Base-by-base conservation (phyloP, 805 yeast species). In the Cyberlindnera subsufficiens region DNA sequence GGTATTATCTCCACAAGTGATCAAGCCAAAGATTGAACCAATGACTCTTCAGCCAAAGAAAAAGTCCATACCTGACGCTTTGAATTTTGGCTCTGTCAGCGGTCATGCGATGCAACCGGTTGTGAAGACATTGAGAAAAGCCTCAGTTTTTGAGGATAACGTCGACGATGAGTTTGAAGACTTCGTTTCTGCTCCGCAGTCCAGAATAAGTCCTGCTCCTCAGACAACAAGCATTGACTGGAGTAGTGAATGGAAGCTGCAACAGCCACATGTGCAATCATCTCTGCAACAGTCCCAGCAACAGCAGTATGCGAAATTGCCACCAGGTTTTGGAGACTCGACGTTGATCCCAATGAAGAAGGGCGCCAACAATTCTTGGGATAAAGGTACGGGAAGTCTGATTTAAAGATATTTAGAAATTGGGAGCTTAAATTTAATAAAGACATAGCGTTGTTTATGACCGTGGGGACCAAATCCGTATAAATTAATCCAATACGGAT, bases 281-380 rank as follows among this genome's bases (percentile, higher is more conserved):
- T 30, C 25, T 31, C 35, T 8, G 20, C 17, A 27, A 18, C 40
- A 17, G 29, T 44, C 27, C 43, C 42, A 36, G 36, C 46, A 20
- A 32, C 50, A 3, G 19, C 27, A 9, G 34, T 30, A 32, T 15
- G 22, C 14, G 36, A 49, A 58, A 32, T 51, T 65, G 8, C 74
- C 74, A 16, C 75, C 74, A 2, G 74, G 75, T 6, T 69, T 69
- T 41, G 66, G 69, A 1, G 58, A 61, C 29, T 51, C 41, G 19
- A 19, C 66, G 6, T 45, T 68, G n/a, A 48, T 52, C 27, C 53
- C 71, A 55, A 39, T 71, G 61, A 30, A 62, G 45, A 37, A 37
- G 19, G 17, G 17, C 22, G 8, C 22, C 14, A 13, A 38, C 35
- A 38, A 39, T 15, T 37, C 40, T 17, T 46, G 38, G 39, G 38